Conservation (phyloP, 495 filamentous ascomycete species). For the Xylaria bambusicola region DNA sequence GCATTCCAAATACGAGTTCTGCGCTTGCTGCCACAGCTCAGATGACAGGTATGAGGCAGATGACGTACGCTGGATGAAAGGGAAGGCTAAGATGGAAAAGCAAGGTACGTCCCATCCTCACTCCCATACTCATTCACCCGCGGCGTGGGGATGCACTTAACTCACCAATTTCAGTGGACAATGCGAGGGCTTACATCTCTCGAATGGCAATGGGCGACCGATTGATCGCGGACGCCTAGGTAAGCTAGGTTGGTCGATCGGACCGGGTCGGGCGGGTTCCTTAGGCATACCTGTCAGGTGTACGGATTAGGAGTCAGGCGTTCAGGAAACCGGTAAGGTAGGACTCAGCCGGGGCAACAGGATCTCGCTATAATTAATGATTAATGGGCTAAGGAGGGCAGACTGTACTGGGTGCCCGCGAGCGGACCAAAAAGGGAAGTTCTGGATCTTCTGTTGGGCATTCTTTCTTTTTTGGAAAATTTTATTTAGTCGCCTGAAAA, state of each 20-base stretch:
- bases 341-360: constrained; percentile 1
- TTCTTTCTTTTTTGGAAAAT: too few relatives aligned
- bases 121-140: neutral
- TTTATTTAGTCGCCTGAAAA: constrained; percentile 1
- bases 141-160: neutral
- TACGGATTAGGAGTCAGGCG: constrained; percentile 8
- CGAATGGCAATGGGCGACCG: constrained; percentile 9
- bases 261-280: neutral
- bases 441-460: neutral
- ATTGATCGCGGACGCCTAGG: constrained; percentile 7
- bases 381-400: neutral
- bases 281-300: neutral
- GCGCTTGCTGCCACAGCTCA: constrained; percentile 26
- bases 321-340: neutral
- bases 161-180: constrained; percentile 16
- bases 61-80: neutral
- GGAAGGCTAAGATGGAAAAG: constrained; percentile 28
- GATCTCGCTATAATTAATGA: neutral
- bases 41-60: neutral
- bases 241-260: neutral
- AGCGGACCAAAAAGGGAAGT: neutral
- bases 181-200: constrained; percentile 14
- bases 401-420: neutral
- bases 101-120: constrained; percentile 20
- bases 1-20: constrained; percentile 20